Evolutionary conservation across 192 early-diverging fungal species (phyloP), one percentile per base, ranked within the genome.

Genomic region (Phycomyces blakesleeanus): DNA sequence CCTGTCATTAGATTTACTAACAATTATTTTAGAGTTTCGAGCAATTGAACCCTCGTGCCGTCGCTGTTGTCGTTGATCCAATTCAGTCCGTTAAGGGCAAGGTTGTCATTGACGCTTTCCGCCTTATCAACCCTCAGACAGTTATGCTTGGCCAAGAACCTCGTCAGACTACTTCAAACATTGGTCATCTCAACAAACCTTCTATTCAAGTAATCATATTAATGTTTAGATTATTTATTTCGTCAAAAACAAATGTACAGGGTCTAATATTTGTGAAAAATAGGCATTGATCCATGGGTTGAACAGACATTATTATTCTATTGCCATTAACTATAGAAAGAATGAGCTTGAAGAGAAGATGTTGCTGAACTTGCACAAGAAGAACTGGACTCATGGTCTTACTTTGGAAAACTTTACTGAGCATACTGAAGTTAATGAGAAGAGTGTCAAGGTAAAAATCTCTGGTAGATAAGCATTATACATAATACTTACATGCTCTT

Each of bases 1-100:
- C n/a, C n/a, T n/a, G n/a, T n/a, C n/a, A n/a, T n/a, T n/a, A n/a
- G n/a, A 34, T 34, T 2, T 34, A 34, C 29, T 34, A 2, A 34
- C 7, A 34, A 34, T 5, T 34, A 34, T 34, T 34, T 7, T 69
- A 91, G 87, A 88, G 84, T 73, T 99, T 99, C 63, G 96, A 99
- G 77, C 82, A 87, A 57, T 79, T 99, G 52, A 96, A 96, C 66
- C 87, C 81, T 66, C 83, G 98, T 40, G 89, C 98, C 18, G 96
- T 99, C 10, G 96, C 98, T 54, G 96, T 99, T 26, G 98, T 99
- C 0, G 87, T 99, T 26, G 98, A 99, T 74, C 98, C 98, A 5
- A 98, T 99, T 71, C 98, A 99, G 72, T 97, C 95, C 21, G 98
- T 99, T 58, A 97, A 97, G 64, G 98, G 98, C 65, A 99, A 99